Percentiles rank a stretch among this genome's conserved stretches.
Evolutionary conservation across 2,329 filamentous ascomycete species (phyloP).

Genomic region (Aureobasidium melanogenum): DNA sequence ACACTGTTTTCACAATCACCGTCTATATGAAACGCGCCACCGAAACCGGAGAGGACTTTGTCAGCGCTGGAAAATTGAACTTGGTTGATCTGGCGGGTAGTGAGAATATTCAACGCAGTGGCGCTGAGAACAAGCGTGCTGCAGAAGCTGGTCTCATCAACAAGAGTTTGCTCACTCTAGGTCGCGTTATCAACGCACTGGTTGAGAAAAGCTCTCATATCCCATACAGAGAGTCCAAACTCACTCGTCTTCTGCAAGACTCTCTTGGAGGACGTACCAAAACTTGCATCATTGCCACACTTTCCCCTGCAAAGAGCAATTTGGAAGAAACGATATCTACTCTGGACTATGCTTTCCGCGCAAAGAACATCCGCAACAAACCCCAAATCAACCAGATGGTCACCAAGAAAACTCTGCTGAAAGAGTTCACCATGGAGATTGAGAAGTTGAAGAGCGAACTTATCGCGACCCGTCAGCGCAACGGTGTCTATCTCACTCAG

Average conservation of each 20-base stretch:
- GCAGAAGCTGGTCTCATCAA: constrained; percentile 95
- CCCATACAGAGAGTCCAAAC: constrained; percentile 87
- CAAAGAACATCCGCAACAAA: constrained; percentile 98
- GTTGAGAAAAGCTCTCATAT: constrained; percentile 88
- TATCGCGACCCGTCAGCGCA: constrained; percentile 83
- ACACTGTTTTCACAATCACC: constrained; percentile 95
- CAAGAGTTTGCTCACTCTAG: constrained; percentile 89
- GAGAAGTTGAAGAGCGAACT: constrained; percentile 91
- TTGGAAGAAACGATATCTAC: constrained; percentile 98
- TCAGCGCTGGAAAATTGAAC: constrained; percentile 89
- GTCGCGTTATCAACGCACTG: constrained; percentile 92
- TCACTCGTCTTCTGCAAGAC: constrained; percentile 90
- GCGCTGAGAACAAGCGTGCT: constrained; percentile 95
- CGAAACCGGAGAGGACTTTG: constrained; percentile 79
- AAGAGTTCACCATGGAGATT: constrained; percentile 85
- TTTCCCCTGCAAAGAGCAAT: constrained; percentile 90
- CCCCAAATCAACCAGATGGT: constrained; percentile 88
- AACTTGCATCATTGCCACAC: constrained; percentile 95
- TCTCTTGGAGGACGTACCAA: constrained; percentile 93
- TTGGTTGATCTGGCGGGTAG: constrained; percentile 93
- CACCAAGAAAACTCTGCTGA: constrained; percentile 84
- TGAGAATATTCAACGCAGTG: constrained; percentile 94
- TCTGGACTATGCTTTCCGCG: constrained; percentile 92
- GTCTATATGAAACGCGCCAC: constrained; percentile 75
- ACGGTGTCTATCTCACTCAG: constrained; percentile 87